A percentile compares a stretch with the other conserved stretches of the same genome.
Conservation (phyloP, 257 asterid species). For the Henckelia pumila region DNA sequence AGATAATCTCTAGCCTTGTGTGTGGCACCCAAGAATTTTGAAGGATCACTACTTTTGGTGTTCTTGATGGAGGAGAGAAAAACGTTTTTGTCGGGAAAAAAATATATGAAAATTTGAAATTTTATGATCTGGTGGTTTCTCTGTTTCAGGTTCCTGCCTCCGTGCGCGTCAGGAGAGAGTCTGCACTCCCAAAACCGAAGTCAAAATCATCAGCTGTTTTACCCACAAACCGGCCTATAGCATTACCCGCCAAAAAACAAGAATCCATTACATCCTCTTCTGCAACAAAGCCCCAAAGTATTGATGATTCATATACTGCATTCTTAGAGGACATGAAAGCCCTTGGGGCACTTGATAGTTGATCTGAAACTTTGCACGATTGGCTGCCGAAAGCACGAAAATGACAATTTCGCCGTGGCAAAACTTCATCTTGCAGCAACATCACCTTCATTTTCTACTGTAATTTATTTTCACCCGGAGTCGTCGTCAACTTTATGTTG, state of each 20-base stretch:
- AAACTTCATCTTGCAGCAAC: neutral
- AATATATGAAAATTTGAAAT: too few relatives aligned
- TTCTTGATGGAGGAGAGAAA: neutral
- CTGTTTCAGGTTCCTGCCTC: conserved; percentile 84
- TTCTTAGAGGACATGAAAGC: conserved; percentile 96
- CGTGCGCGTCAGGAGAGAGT: conserved; percentile 84
- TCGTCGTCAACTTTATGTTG: neutral
- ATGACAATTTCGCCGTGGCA: neutral
- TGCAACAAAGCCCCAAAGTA: conserved; percentile 62
- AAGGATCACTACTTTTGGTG: neutral
- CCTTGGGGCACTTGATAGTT: conserved; percentile 81
- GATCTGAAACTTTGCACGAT: conserved; percentile 18
- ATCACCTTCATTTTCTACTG: neutral
- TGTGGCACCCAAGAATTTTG: neutral
- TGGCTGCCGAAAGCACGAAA: neutral
- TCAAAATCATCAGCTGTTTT: conserved; percentile 36
- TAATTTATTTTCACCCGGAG: neutral
- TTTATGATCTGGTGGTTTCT: neutral
- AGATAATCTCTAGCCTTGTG: too few relatives aligned
- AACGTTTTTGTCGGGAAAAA: neutral
- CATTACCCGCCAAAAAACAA: conserved; percentile 43
- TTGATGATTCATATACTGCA: conserved; percentile 83
- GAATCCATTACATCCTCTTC: conserved; percentile 40
- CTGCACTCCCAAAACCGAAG: conserved; percentile 61
- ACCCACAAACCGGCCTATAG: conserved; percentile 40